Percentiles rank a stretch among this genome's conserved stretches.
These are phyloP conservation scores for Didymosphaeria variabile DNA, from an alignment of 2,329 filamentous ascomycete genomes.

Conservation along the genomic window DNA sequence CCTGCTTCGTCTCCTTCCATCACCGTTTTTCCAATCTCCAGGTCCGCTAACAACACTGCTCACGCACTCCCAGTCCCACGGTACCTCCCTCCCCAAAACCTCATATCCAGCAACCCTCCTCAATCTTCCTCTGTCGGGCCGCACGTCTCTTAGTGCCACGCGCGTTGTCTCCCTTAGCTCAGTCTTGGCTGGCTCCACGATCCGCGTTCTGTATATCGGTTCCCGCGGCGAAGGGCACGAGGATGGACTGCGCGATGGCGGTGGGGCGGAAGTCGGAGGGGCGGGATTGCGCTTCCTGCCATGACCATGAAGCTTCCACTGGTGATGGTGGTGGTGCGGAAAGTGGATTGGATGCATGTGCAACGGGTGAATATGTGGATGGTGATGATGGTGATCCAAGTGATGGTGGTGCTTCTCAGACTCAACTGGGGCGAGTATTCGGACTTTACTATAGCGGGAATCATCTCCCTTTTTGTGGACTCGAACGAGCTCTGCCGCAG, in stretches of 20 bases:
- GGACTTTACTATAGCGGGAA: constrained; percentile 34
- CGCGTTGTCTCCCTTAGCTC: constrained; percentile 38
- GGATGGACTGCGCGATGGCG: constrained; percentile 18
- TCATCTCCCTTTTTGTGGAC: constrained; percentile 25
- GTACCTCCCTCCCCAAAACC: constrained; percentile 38
- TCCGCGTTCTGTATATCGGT: constrained; percentile 42
- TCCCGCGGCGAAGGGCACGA: constrained; percentile 26
- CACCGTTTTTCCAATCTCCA: constrained; percentile 19
- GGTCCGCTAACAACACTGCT: constrained; percentile 37
- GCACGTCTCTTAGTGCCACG: constrained; percentile 32
- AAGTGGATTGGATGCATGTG: constrained; percentile 36
- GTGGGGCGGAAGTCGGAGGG: constrained; percentile 22
- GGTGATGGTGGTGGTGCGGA: constrained; percentile 23
- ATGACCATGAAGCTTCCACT: constrained; percentile 28
- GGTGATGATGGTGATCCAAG: constrained; percentile 23
- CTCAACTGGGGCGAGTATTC: constrained; percentile 31
- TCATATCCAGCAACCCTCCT: constrained; percentile 44
- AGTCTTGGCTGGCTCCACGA: constrained; percentile 31
- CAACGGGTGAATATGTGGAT: constrained; percentile 35
- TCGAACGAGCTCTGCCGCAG: constrained; percentile 41
- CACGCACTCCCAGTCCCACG: constrained; percentile 48
- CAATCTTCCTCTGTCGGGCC: constrained; percentile 25
- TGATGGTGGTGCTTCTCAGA: constrained; percentile 24
- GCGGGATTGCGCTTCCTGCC: constrained; percentile 28
- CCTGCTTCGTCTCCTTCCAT: constrained; percentile 14